phyloP scores from a whole-genome alignment of 192 early-diverging fungal species.

The Phycomyces blakesleeanus region DNA sequence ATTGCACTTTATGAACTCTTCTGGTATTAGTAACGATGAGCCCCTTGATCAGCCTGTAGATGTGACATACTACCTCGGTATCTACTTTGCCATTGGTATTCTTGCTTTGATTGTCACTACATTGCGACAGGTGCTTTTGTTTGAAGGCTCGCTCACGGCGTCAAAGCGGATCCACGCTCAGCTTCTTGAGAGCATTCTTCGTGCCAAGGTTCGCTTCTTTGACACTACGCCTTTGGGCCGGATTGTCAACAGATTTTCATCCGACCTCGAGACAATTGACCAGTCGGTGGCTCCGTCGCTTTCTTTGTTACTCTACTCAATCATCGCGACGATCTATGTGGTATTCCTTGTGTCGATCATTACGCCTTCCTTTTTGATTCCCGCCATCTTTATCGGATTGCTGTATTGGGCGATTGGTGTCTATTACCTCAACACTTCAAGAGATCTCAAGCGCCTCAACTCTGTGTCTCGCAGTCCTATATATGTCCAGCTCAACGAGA shows the following conservation, averaged over 20 bases:
- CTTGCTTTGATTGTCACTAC: conserved; percentile 35
- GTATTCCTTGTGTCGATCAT: conserved; percentile 61
- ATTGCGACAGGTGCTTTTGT: conserved; percentile 39
- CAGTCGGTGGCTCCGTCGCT: conserved; percentile 48
- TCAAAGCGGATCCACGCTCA: conserved; percentile 53
- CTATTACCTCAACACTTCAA: conserved; percentile 72
- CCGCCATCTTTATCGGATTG: conserved; percentile 51
- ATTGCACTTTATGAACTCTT: neutral
- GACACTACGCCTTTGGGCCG: conserved; percentile 85
- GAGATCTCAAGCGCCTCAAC: conserved; percentile 90
- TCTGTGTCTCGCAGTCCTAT: conserved; percentile 72
- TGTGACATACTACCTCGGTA: conserved; percentile 57
- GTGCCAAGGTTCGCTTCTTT: conserved; percentile 81
- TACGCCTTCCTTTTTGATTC: conserved; percentile 70
- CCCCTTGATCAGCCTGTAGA: conserved; percentile 23
- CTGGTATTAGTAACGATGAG: neutral
- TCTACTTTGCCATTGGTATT: conserved; percentile 59
- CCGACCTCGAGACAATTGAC: conserved; percentile 84
- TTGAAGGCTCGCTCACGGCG: conserved; percentile 49
- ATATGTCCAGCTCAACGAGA: conserved; percentile 81
- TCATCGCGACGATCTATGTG: conserved; percentile 52
- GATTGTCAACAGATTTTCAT: conserved; percentile 78
- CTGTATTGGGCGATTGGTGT: conserved; percentile 63
- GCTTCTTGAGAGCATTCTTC: conserved; percentile 55
- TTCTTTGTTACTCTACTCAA: conserved; percentile 46